Evolutionary conservation across 768 basidiomycete genomes (phyloP), one percentile per base, ranked within the genome.

Genomic region (Cyclocybe cylindracea): DNA sequence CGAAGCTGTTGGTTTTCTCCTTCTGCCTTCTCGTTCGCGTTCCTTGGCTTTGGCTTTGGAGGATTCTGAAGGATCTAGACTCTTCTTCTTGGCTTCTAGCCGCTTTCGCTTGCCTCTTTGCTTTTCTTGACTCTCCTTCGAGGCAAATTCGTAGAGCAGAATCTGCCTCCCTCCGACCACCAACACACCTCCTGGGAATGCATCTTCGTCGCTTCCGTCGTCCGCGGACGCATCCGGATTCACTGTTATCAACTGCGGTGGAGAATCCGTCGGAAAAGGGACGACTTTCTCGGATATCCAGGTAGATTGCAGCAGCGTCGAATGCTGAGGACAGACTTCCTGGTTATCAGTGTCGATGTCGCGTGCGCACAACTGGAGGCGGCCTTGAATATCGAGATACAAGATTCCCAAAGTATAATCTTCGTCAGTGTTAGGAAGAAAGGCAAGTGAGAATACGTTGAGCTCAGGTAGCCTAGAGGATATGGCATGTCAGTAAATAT

Each of bases 91-190:
- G 18, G 71, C 73, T 36, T 81, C 81, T 37, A 78, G 66, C 36
- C 81, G 71, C 44, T 77, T 78, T 50, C 78, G 71, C 61, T 84
- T 89, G 36, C 76, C 79, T 50, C 67, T 70, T 50, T 83, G 77
- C 61, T 82, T 83, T 38, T 76, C 75, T 60, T 81, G 76, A 6
- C 66, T 70, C 4, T 78, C 71, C 31, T 62, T 60, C 8, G 76
- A 73, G 7, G 82, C 72, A 40, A 85, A 56, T 50, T 86, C 87
- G 54, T 79, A 90, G 5, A 88, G 70, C 14, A 84, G 61, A 39
- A 91, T 73, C 63, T 81, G 83, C 24, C 73, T 75, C 0, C 88
- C 89, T 49, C 91, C 90, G 1, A 88, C 60, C 5, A 93, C 75
- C 19, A 93, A 66, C 7, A 92, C 66, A 13, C 87, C 89, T n/a